Evolutionary conservation across 495 filamentous ascomycete genomes (phyloP), one percentile per base, ranked within the genome.

Genomic region (Viridothelium virens): DNA sequence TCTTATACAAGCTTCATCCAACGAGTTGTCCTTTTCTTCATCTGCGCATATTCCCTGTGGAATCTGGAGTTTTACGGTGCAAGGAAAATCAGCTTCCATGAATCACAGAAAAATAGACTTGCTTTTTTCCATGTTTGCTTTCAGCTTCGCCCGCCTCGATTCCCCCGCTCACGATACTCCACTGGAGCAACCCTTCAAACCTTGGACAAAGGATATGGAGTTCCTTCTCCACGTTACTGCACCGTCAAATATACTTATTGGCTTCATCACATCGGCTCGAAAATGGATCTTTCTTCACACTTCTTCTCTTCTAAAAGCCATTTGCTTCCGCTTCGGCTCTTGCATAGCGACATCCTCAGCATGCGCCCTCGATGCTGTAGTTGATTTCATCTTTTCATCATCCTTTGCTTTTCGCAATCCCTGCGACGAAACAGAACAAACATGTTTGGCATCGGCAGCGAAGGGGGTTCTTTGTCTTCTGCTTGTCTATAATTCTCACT

Each of bases 321-420:
- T 59, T 59, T 59, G 53, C 53, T 59, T 59, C 36, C 25, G 10
- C 25, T 36, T 31, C 36, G 53, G 53, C 53, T 59, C 53, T 59
- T 59, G 53, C 53, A 59, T 59, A 59, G 53, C 53, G 53, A 31
- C 53, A 59, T 59, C 53, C 7, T 36, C 25, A 31, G 53, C 53
- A 59, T 59, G 53, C 53, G 53, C 48, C 5, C 18, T 25, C 18
- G 41, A 7, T 14, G 41, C 1, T 44, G 41, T 44, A 25, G 41
- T n/a, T n/a, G 48, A 18, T 53, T 33, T 36, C 36, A 33, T 36
- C 18, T 7, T 11, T 5, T 5, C 48, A 11, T 53, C 18, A 10
- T 7, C 25, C 36, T 33, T 34, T 33, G 7, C 7, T 59, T 59
- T 34, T 36, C 33, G 10, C 53, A 59, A 3, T 7, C 1, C 53